Conservation (phyloP, 1,139 yeast species). For the Blastobotrys apis region DNA sequence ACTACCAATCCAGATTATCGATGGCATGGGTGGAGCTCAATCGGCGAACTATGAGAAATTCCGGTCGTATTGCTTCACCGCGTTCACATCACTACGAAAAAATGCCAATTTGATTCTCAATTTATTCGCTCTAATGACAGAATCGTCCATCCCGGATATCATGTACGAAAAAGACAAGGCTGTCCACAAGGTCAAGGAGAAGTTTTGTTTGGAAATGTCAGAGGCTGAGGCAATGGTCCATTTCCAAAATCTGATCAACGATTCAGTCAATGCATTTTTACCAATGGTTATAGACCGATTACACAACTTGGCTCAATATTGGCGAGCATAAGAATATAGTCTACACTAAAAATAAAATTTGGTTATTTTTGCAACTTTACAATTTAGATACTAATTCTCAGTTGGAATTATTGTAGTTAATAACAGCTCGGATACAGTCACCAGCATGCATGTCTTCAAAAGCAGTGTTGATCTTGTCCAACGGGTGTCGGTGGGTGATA, state of each 20-base stretch:
- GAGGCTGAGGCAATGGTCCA: constrained; percentile 95
- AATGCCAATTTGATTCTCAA: constrained; percentile 86
- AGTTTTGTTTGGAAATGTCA: constrained; percentile 85
- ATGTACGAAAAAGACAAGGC: constrained; percentile 67
- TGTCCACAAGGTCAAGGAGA: constrained; percentile 85
- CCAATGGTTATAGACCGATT: constrained; percentile 94
- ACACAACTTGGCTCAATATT: constrained; percentile 94
- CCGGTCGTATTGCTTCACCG: constrained; percentile 89
- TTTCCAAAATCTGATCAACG: constrained; percentile 89
- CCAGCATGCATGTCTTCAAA: constrained; percentile 95
- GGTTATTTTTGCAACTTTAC: too few relatives aligned
- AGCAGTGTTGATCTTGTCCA: constrained; percentile 77
- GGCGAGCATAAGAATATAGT: constrained; percentile 82
- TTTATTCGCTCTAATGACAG: constrained; percentile 89
- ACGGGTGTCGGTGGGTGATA: constrained; percentile 81
- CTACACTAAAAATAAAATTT: too few relatives aligned
- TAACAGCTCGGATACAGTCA: constrained; percentile 88
- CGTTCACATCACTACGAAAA: constrained; percentile 84
- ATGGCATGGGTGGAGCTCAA: constrained; percentile 93
- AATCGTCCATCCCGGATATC: constrained; percentile 88
- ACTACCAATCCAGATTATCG: constrained; percentile 91
- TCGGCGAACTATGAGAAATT: constrained; percentile 83
- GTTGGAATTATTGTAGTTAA: constrained; percentile 29
- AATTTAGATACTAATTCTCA: neutral
- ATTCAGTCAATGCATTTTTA: constrained; percentile 85